Conservation (phyloP, 345 rosid species). For the Alliaria petiolata region DNA sequence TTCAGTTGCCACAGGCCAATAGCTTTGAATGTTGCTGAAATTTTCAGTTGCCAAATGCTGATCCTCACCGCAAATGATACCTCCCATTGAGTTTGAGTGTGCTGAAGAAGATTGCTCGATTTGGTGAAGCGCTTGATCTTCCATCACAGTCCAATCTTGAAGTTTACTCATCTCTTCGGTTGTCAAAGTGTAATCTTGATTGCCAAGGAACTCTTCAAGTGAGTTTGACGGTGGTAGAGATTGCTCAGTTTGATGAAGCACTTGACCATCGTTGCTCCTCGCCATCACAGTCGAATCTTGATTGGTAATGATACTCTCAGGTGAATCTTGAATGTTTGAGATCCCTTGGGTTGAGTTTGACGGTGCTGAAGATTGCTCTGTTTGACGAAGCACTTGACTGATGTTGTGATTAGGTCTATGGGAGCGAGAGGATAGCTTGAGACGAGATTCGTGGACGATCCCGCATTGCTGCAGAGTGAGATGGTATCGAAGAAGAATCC, state of each 20-base stretch:
- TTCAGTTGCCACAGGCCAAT: no score
- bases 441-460: slow-evolving; percentile 48
- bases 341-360: neutral
- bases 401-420: neutral
- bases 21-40: no score
- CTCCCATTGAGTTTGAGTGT: neutral
- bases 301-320: neutral
- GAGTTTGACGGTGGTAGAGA: neutral
- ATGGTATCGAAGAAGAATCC: slow-evolving; percentile 32
- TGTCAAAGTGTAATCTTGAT: no score
- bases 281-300: neutral
- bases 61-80: no score
- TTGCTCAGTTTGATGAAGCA: neutral
- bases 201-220: neutral
- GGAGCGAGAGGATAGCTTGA: slow-evolving; percentile 39
- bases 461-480: slow-evolving; percentile 41
- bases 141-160: no score
- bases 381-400: neutral
- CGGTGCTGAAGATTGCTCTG: neutral
- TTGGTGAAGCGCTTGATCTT: neutral
- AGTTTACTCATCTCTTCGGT: no score
- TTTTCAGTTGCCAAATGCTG: no score
- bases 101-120: neutral
- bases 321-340: neutral
- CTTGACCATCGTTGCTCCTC: neutral